phyloP scores from a whole-genome alignment of 129 eudicot species.

The Silybum marianum region DNA sequence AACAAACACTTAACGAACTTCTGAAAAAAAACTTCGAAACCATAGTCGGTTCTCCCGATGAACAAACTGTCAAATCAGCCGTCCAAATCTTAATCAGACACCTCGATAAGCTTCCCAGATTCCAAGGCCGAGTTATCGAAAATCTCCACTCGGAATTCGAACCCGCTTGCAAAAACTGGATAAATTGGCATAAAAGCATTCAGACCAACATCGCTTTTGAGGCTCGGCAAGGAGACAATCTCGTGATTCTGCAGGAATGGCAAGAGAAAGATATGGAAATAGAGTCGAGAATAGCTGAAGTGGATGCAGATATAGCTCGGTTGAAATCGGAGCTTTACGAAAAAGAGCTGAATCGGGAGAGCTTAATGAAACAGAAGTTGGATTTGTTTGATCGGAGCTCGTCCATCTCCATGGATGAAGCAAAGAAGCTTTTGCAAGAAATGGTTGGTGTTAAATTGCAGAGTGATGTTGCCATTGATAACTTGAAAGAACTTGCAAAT shows the following conservation, averaged over 20 bases:
- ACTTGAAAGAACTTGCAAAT: constrained; percentile 22
- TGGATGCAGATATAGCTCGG: constrained; percentile 28
- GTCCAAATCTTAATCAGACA: constrained; percentile 16
- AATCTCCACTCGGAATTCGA: constrained; percentile 29
- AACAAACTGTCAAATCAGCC: constrained; percentile 26
- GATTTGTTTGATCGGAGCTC: constrained; percentile 25
- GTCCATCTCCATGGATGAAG: constrained; percentile 32
- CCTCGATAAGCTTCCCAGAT: constrained; percentile 37
- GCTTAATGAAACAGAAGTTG: constrained; percentile 23
- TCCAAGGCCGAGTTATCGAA: constrained; percentile 35
- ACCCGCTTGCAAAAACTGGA: constrained; percentile 30
- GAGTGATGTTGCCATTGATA: constrained; percentile 33
- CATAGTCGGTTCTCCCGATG: constrained; percentile 27
- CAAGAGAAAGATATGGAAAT: constrained; percentile 34
- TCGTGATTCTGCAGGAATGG: constrained; percentile 23
- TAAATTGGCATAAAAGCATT: background rate
- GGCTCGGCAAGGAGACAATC: constrained; percentile 9
- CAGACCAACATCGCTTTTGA: constrained; percentile 17
- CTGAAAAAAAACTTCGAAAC: constrained; percentile 25
- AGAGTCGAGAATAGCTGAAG: constrained; percentile 12
- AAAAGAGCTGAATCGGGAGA: constrained; percentile 23
- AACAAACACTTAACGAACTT: constrained; percentile 26
- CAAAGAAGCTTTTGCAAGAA: constrained; percentile 33
- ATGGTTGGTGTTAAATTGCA: constrained; percentile 30
- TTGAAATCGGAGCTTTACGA: constrained; percentile 22